A percentile compares a stretch with the other conserved stretches of the same genome.
Evolutionary conservation across 768 basidiomycete genomes (phyloP).

Genomic region (Psilocybe cubensis): DNA sequence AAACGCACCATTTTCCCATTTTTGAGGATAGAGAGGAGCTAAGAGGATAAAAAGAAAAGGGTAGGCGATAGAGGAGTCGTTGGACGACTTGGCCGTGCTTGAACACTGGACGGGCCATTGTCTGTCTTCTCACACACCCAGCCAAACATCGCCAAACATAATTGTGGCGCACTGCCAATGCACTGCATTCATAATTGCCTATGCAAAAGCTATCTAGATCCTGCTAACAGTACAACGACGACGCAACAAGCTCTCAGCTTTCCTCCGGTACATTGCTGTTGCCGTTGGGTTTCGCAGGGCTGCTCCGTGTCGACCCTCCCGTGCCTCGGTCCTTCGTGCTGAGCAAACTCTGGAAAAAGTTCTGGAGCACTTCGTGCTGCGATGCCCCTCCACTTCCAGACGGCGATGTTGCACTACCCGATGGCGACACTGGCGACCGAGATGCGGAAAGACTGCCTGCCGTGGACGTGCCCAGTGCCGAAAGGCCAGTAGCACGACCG

Average conservation of each 20-base stretch:
- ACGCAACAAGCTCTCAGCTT: conserved; percentile 20
- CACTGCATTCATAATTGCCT: background rate
- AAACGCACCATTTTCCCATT: conserved; percentile 76
- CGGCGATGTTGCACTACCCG: conserved; percentile 23
- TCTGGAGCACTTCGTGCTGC: conserved; percentile 83
- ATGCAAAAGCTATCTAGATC: conserved; percentile 10
- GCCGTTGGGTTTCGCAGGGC: conserved; percentile 26
- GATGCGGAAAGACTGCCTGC: conserved; percentile 29
- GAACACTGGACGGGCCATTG: conserved; percentile 6
- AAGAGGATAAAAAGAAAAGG: conserved; percentile 24
- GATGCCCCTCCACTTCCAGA: conserved; percentile 36
- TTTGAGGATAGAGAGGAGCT: conserved; percentile 25
- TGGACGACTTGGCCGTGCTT: conserved; percentile 13
- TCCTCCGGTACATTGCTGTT: conserved; percentile 41
- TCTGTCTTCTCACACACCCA: conserved; percentile 16
- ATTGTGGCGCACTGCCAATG: conserved; percentile 13
- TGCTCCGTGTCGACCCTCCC: conserved; percentile 18
- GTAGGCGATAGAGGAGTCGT: background rate
- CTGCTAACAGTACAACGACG: conserved; percentile 11
- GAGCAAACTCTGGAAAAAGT: conserved; percentile 85
- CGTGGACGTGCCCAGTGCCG: conserved; percentile 38
- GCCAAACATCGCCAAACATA: conserved; percentile 23
- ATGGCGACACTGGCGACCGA: conserved; percentile 43
- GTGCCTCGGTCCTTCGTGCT: conserved; percentile 65
- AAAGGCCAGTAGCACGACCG: conserved; percentile 41